A percentile compares a stretch with the other conserved stretches of the same genome.
Conservation (phyloP, 148 eudicot genomes). For the Chenopodium quinoa region DNA sequence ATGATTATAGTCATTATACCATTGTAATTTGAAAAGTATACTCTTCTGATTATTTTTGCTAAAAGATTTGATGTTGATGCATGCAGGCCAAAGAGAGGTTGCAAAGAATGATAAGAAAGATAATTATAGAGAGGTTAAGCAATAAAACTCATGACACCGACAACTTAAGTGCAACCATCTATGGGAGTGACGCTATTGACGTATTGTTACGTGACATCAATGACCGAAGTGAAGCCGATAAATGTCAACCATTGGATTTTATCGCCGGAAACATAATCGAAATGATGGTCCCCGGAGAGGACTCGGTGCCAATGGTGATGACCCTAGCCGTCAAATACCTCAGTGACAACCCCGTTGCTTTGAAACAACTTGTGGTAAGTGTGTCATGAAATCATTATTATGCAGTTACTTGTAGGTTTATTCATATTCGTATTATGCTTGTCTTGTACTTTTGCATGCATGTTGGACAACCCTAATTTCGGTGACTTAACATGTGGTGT, state of each 20-base stretch:
- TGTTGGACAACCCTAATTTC: too few relatives aligned
- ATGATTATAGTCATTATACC: too few relatives aligned
- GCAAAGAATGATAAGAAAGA: constrained; percentile 41
- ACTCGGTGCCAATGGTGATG: constrained; percentile 85
- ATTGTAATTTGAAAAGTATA: too few relatives aligned
- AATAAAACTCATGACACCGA: constrained; percentile 20
- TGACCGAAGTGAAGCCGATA: constrained; percentile 35
- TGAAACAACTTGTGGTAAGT: constrained; percentile 62
- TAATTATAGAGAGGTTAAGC: constrained; percentile 43
- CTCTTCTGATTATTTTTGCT: too few relatives aligned
- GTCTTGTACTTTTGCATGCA: too few relatives aligned
- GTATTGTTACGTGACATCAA: constrained; percentile 53
- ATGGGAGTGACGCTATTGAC: constrained; percentile 47
- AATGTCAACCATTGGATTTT: constrained; percentile 48
- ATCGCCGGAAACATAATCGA: constrained; percentile 79
- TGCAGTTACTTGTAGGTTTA: too few relatives aligned
- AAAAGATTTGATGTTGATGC: background rate
- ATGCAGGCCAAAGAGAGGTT: constrained; percentile 74
- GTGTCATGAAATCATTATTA: background rate
- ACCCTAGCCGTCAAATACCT: constrained; percentile 86
- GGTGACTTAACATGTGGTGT: too few relatives aligned
- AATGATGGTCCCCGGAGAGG: constrained; percentile 98
- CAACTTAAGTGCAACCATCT: background rate
- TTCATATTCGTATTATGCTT: too few relatives aligned
- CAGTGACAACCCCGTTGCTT: constrained; percentile 62